These are phyloP conservation scores for Lentinula detonsa DNA, from an alignment of 768 basidiomycete genomes.

Conservation along the genomic window DNA sequence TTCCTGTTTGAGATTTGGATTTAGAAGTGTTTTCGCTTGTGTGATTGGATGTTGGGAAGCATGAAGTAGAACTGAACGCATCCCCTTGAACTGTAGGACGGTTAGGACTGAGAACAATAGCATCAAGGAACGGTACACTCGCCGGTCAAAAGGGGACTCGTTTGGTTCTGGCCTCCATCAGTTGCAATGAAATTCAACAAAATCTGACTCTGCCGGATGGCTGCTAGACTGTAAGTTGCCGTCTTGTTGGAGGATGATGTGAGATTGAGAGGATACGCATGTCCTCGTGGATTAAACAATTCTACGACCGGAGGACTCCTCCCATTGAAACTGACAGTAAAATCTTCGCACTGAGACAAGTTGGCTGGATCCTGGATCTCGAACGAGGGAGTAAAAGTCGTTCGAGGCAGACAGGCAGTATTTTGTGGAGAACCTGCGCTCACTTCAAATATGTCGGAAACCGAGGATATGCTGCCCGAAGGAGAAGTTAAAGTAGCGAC, in stretches of 20 bases:
- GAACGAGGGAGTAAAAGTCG: constrained; percentile 20
- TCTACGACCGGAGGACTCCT: constrained; percentile 28
- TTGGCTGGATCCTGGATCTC: constrained; percentile 18
- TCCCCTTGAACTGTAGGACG: constrained; percentile 22
- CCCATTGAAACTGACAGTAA: constrained; percentile 38
- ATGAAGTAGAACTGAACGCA: constrained; percentile 5
- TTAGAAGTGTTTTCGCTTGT: constrained; percentile 7
- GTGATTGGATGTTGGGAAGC: not conserved
- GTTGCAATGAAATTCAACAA: constrained; percentile 34
- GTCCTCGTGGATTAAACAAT: constrained; percentile 29
- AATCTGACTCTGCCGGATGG: constrained; percentile 27
- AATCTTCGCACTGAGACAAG: constrained; percentile 42
- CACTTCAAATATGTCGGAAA: constrained; percentile 45
- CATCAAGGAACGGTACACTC: not conserved
- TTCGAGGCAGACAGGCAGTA: constrained; percentile 32
- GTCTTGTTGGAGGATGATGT: constrained; percentile 15
- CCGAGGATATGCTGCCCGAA: constrained; percentile 30
- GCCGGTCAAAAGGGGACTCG: constrained; percentile 30
- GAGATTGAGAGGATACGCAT: constrained; percentile 21
- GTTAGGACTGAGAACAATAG: not conserved
- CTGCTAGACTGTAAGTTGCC: constrained; percentile 26
- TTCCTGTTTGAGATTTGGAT: constrained; percentile 12
- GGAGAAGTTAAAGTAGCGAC: constrained; percentile 50
- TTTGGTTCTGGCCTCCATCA: constrained; percentile 28
- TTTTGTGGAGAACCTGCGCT: constrained; percentile 28